A percentile compares a stretch with the other conserved stretches of the same genome.
phyloP scores from a whole-genome alignment of 495 filamentous ascomycete genomes.

The Xylaria nigripes region DNA sequence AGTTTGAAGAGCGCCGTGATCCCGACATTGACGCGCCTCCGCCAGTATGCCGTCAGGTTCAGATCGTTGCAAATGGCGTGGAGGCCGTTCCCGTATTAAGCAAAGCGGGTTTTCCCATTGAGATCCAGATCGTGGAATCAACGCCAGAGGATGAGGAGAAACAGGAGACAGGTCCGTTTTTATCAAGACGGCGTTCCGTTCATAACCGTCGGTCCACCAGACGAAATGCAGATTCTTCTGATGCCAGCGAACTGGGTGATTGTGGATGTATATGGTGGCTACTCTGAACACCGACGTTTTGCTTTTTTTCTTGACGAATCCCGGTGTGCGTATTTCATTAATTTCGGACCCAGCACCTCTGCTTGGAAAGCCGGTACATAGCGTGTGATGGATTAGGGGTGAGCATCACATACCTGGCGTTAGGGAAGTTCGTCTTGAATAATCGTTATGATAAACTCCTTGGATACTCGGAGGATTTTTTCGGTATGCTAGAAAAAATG shows the following conservation, averaged over 20 bases:
- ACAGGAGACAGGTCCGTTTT: neutral
- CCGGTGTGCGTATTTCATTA: neutral
- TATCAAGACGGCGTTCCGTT: neutral
- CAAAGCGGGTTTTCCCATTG: slow-evolving; percentile 35
- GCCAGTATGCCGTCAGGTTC: slow-evolving; percentile 66
- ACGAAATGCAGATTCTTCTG: neutral
- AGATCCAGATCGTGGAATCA: slow-evolving; percentile 53
- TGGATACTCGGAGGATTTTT: neutral
- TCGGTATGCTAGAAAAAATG: neutral
- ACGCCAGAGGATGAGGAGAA: slow-evolving; percentile 17
- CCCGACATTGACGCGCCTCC: slow-evolving; percentile 24
- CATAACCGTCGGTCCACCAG: neutral
- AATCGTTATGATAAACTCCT: neutral
- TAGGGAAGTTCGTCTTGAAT: neutral
- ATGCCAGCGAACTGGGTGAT: slow-evolving; percentile 22
- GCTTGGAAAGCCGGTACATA: slow-evolving; percentile 11
- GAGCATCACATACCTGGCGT: slow-evolving; percentile 10
- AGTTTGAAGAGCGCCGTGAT: slow-evolving; percentile 71
- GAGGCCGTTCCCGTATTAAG: slow-evolving; percentile 34
- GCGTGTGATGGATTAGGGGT: slow-evolving; percentile 13
- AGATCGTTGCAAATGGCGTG: slow-evolving; percentile 45
- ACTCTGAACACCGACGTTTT: slow-evolving; percentile 8
- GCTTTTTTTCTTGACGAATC: neutral
- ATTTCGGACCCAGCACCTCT: slow-evolving; percentile 7
- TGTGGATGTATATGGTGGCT: slow-evolving; percentile 33